Base-by-base conservation (phyloP, 2,329 filamentous ascomycete species). In the Ophiostoma novo-ulmi region DNA sequence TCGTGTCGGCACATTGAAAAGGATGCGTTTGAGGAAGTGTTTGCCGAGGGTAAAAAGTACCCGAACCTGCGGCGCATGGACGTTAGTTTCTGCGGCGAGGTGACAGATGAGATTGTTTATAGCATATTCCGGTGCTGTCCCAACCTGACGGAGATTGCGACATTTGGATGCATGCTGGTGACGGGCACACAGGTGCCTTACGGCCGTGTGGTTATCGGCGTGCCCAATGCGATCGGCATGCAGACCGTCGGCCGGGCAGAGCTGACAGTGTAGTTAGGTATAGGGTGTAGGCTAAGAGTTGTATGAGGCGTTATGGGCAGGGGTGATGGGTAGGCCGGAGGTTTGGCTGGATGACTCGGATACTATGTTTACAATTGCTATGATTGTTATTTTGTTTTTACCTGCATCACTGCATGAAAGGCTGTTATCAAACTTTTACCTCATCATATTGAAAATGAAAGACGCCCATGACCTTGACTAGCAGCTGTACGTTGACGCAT, bases 1-100 rank as follows among this genome's bases (percentile, higher is more conserved):
- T 91, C 90, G 0, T 97, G 93, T 77, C 89, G 94, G 3, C 91
- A 97, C 78, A 94, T 98, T 73, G 85, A 87, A 1, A 83, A 85
- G 44, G 81, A 85, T 20, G 88, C 91, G 0, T 93, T 97, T 72
- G 88, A 92, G 73, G 85, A 89, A 11, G 89, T 91, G 0, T 97
- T 98, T 76, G 80, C 82, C 6, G 79, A 81, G 10, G 83, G 83
- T 35, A 86, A 84, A 64, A 73, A 70, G 1, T 97, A 96, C 75
- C 88, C 90, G 0, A 82, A 87, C 13, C 82, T 98, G 44, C 81
- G 82, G 72, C 86, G 90, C 71, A 81, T 97, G 63, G 93, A 97
- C 77, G 82, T 95, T 63, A 91, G 89, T 69, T 96, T 97, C 78
- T 90, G 88, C 74, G 87, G 88, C 70, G 81, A 86, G 39, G 85